phyloP scores from a whole-genome alignment of 495 filamentous ascomycete species.

The Xylaria bambusicola region DNA sequence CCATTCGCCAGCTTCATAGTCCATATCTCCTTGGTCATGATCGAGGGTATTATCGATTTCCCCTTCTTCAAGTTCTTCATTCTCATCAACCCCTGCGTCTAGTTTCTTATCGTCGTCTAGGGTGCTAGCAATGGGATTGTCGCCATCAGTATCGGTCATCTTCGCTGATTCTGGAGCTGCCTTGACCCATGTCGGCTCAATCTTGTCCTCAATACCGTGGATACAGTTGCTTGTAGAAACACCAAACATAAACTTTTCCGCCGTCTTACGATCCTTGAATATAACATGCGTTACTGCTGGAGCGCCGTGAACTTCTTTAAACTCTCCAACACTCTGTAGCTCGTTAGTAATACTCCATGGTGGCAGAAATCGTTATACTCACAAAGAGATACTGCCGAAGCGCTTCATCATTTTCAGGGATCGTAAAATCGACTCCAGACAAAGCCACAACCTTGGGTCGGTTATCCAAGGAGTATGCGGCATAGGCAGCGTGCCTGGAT shows the following conservation, averaged over 20 bases:
- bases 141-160: slow-evolving; percentile 13
- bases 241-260: slow-evolving; percentile 79
- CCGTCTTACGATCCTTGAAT: slow-evolving; percentile 88
- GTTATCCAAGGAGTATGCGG: slow-evolving; percentile 82
- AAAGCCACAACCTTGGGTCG: slow-evolving; percentile 77
- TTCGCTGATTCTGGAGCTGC: slow-evolving; percentile 23
- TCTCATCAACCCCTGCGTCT: slow-evolving; percentile 16
- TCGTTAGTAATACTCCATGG: slow-evolving; percentile 23
- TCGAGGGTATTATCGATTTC: slow-evolving; percentile 23
- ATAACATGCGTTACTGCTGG: slow-evolving; percentile 64
- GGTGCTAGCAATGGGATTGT: slow-evolving; percentile 11
- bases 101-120: slow-evolving; percentile 19
- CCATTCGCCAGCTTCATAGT: slow-evolving; percentile 34
- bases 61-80: slow-evolving; percentile 26
- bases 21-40: slow-evolving; percentile 34
- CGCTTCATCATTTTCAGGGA: slow-evolving; percentile 73
- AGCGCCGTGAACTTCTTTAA: slow-evolving; percentile 70
- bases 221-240: slow-evolving; percentile 59
- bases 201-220: slow-evolving; percentile 67
- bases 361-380: slow-evolving; percentile 37
- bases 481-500: slow-evolving; percentile 51
- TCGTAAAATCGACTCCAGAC: slow-evolving; percentile 66
- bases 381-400: slow-evolving; percentile 86
- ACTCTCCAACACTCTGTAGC: slow-evolving; percentile 76
- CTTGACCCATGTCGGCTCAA: slow-evolving; percentile 74